Evolutionary conservation across 495 filamentous ascomycete species (phyloP), one percentile per base, ranked within the genome.

Genomic region (Daldinia concentrica): DNA sequence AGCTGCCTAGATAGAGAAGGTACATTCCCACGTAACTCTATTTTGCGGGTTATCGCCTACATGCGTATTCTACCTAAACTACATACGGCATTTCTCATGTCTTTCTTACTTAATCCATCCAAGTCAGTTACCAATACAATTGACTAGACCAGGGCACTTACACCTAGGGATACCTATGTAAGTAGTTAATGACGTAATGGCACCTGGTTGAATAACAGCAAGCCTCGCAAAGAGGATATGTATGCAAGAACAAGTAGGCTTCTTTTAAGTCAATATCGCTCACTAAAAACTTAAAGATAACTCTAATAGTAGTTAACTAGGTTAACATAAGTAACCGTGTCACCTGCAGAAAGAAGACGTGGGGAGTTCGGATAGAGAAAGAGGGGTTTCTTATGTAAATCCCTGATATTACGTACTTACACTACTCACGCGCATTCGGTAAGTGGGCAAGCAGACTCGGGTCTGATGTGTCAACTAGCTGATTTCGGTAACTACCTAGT

Each of bases 351-450:
- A 52, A 68, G 36, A 41, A 62, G 27, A 54, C 45, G 43, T 63
- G 29, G 52, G 30, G 62, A 39, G 59, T 58, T 69, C 39, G 54
- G 59, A 69, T 50, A 62, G 27, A 58, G 66, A 68, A 68, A 63
- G 63, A 68, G 64, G 69, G 58, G 71, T 77, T 77, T 51, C 36
- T 65, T 62, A 62, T 37, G 61, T 60, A 65, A 59, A 51, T 50
- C 51, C 50, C 32, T 51, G 36, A 6, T 14, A 45, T 74, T 74
- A 76, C 76, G 68, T 78, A 77, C 76, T 71, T 77, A 39, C 14
- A 56, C 26, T 57, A 32, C n/a, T 32, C 29, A 34, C 52, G n/a
- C 0, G 24, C 52, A 27, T 29, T 26, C 17, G 43, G 19, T 48
- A 48, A 32, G 29, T 7, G 4, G 29, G 7, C 8, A 19, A 22